Base-by-base conservation (phyloP, 352 stramenopile genomes). In the Globisporangium polare region DNA sequence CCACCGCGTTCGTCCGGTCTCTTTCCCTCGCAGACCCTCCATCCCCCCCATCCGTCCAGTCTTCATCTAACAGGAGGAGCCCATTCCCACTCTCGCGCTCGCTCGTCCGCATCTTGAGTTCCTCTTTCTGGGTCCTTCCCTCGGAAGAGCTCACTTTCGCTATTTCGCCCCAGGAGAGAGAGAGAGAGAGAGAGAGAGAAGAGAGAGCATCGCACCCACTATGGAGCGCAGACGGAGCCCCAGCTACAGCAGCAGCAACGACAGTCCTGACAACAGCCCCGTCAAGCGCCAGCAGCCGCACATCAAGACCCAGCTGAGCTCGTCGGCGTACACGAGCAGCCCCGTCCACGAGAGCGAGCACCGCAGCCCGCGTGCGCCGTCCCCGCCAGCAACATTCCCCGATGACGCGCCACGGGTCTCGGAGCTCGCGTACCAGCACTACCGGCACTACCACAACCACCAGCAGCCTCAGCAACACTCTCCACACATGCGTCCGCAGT, bases 51-150 rank as follows among this genome's bases (percentile, higher is more conserved):
- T 45, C 35, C 37, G 33, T 29, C 52, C 52, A 45, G 53, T 50
- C 54, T 60, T 60, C 54, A 53, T 60, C 54, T 60, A 60, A 60
- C 54, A 60, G 43, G 53, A 49, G 53, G 53, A 60, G 39, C 17
- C 26, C 53, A 10, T 33, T 42, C 54, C 31, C 53, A 51, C 35
- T 59, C 50, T 43, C n/a, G 22, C 49, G 26, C 26, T 39, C 53
- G 53, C 54, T 60, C 54, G 54, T 60, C 20, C 41, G 41, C 54
- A 60, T n/a, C 18, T 31, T 26, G 47, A 5, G 39, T n/a, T 13
- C 10, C 35, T 41, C 27, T 18, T 20, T 39, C 3, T 53, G 18
- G 47, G 4, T 24, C 26, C 20, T 26, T 41, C 17, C 47, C 33
- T 53, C 15, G 15, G 7, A 24, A 60, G 37, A 33, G 12, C 41